phyloP scores from a whole-genome alignment of 495 filamentous ascomycete species.

The Neurospora sp. region DNA sequence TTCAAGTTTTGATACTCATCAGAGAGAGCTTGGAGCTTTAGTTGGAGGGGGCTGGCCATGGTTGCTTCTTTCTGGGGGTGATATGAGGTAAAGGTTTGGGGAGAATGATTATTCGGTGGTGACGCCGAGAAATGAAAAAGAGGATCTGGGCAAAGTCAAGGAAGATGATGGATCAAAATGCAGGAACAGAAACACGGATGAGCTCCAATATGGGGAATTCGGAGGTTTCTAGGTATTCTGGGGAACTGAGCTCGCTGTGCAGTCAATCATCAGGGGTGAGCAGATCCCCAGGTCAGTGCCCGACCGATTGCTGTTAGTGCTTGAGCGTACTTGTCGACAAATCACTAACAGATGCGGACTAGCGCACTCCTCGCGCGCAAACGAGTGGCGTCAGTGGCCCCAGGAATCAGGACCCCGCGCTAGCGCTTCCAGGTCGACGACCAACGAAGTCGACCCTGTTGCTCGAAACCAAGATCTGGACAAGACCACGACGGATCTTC shows the following conservation, averaged over 20 bases:
- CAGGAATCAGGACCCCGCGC: constrained; percentile 15
- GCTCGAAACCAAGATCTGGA: neutral
- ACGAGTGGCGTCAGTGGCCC: constrained; percentile 14
- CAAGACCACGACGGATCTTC: neutral
- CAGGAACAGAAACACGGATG: neutral
- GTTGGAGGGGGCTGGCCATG: constrained; percentile 40
- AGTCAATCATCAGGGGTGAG: neutral
- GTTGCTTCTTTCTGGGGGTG: neutral
- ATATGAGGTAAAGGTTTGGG: neutral
- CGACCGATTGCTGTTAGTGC: constrained; percentile 2
- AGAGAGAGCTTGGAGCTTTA: constrained; percentile 64
- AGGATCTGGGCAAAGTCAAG: neutral
- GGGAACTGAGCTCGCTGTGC: neutral
- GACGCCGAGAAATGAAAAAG: neutral
- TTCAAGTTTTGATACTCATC: constrained; percentile 84
- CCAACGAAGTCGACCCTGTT: neutral
- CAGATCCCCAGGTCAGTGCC: neutral
- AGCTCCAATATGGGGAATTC: neutral
- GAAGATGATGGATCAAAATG: neutral
- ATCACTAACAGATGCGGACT: constrained; percentile 2
- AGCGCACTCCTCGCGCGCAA: constrained; percentile 1
- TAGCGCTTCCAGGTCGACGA: constrained; percentile 20
- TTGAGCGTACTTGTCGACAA: no score
- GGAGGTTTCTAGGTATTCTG: neutral
- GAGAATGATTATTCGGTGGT: neutral